A percentile compares a stretch with the other conserved stretches of the same genome.
phyloP scores from a whole-genome alignment of 192 early-diverging fungal genomes.

The Podila horticola region DNA sequence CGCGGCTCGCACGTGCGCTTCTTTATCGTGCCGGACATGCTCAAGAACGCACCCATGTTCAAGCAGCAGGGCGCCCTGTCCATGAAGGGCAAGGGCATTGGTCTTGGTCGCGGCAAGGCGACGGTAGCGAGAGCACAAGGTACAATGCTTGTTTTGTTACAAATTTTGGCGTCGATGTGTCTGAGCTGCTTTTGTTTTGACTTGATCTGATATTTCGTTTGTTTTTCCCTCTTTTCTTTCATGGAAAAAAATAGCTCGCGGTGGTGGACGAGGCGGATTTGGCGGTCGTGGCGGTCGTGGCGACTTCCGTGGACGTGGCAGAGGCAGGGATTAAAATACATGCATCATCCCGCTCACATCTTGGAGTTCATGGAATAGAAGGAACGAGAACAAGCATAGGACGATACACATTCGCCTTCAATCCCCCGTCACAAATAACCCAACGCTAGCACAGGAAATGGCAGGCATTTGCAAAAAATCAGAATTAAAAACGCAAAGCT shows the following conservation, averaged over 20 bases:
- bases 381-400: neutral
- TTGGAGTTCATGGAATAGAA: neutral
- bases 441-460: too few species aligned
- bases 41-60: constrained; percentile 99
- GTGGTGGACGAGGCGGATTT: constrained; percentile 38
- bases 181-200: too few species aligned
- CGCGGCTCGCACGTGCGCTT: constrained; percentile 93
- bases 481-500: too few species aligned
- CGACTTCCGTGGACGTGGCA: constrained; percentile 40
- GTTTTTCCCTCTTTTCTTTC: neutral
- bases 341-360: neutral
- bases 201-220: neutral
- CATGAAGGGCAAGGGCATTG: constrained; percentile 84
- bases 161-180: too few species aligned
- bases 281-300: constrained; percentile 45
- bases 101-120: constrained; percentile 83
- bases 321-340: constrained; percentile 22
- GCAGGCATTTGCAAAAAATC: too few species aligned
- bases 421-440: too few species aligned
- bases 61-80: constrained; percentile 88
- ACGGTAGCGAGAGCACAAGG: constrained; percentile 86
- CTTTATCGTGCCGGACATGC: constrained; percentile 99
- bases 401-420: too few species aligned
- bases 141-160: constrained; percentile 10
- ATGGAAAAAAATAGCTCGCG: constrained; percentile 19